Evolutionary conservation across 2,329 filamentous ascomycete species (phyloP).

Genomic region (Fusarium longipes): DNA sequence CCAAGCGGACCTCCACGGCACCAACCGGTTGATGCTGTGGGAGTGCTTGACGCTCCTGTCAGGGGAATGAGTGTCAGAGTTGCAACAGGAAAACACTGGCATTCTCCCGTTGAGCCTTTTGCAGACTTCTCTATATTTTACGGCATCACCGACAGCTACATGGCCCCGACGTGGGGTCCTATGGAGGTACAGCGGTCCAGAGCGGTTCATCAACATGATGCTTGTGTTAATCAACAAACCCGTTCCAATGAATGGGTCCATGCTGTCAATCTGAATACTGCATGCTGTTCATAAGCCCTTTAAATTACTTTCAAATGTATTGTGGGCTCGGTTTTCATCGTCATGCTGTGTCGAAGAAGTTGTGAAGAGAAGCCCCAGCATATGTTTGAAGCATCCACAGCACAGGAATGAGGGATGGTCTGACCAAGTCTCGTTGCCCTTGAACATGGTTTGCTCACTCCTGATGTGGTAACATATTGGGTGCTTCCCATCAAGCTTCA

Average conservation of each 20-base stretch:
- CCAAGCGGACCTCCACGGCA: conserved; percentile 27
- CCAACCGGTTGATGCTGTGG: conserved; percentile 9
- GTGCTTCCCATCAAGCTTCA: background rate
- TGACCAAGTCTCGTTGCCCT: background rate
- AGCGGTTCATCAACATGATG: conserved; percentile 36
- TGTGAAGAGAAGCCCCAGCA: background rate
- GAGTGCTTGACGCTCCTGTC: conserved; percentile 5
- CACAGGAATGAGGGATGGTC: background rate
- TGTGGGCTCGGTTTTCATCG: background rate
- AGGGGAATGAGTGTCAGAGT: background rate
- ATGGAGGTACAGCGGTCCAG: conserved; percentile 30
- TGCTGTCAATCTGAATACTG: background rate
- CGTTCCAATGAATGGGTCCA: conserved; percentile 1
- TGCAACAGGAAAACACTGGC: background rate
- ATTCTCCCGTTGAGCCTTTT: background rate
- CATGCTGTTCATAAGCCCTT: background rate
- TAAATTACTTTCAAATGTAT: background rate
- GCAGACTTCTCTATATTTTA: background rate
- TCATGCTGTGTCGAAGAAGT: background rate
- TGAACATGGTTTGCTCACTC: conserved; percentile 1
- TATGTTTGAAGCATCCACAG: conserved; percentile 4
- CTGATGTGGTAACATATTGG: conserved; percentile 14
- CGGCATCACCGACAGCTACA: conserved; percentile 18
- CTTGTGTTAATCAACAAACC: conserved; percentile 7
- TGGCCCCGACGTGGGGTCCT: conserved; percentile 27